Evolutionary conservation across 306 rosid genomes (phyloP), one percentile per base, ranked within the genome.

Genomic region (Alnus glutinosa): DNA sequence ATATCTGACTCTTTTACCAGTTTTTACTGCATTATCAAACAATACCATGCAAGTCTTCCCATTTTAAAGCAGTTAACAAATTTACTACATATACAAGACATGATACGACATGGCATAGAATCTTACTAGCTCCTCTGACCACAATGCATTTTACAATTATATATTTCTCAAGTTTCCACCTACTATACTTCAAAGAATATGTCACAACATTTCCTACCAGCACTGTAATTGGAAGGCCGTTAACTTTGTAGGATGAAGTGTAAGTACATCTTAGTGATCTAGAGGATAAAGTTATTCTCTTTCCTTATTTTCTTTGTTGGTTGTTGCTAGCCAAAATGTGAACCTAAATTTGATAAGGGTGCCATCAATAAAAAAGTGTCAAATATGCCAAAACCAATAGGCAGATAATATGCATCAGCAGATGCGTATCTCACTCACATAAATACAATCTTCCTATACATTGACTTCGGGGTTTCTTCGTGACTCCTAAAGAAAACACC

Each of bases 341-440:
- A 59, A 59, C 37, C 67, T 59, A 10, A 23, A 23, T 59, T 59
- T 11, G 14, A 13, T 4, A 14, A 63, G 55, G 79, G 66, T 49
- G 18, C 46, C 46, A 42, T 6, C 46, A 4, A 42, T 42, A 42
- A 42, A 42, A 42, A 42, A 42, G 6, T 42, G 6, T 42, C 7
- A 1, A 42, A 42, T 42, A 6, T 42, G 46, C 46, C 46, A 42
- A 42, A 42, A 42, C 51, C 51, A 23, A 30, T 14, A 62, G 69
- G 39, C 37, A 62, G 69, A 10, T 62, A 10, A 62, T 62, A 36
- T 32, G 30, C 39, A 62, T 32, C 23, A 23, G 36, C 9, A 5
- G 37, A 19, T 78, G 68, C 48, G 11, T 59, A 70, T 59, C 75
- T 28, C 6, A 28, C 48, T 46, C 70, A 46, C 48, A 69, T 44